Evolutionary conservation across 345 rosid species (phyloP), one percentile per base, ranked within the genome.

Genomic region (Heritiera littoralis): DNA sequence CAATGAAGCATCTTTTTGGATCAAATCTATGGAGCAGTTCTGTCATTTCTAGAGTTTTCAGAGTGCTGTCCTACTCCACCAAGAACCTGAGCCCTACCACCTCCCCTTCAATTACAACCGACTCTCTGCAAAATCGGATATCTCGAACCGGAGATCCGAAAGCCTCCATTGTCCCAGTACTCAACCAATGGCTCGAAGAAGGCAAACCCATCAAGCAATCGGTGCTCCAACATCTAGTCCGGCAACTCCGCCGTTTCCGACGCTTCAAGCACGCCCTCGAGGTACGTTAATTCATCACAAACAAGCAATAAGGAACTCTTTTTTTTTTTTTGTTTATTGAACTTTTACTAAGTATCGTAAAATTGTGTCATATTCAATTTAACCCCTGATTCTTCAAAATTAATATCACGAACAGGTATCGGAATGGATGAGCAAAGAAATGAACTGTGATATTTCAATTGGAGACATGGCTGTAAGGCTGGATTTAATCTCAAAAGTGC

Each of bases 141-240:
- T 80, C 81, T 49, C 81, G 84, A 60, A 20, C 83, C 17, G 87
- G 87, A 64, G 45, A 83, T 64, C 88, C 87, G 46, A 64, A 59
- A 7, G 67, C 73, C 72, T 84, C 90, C 15, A 63, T 90, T 28
- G 72, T 77, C 41, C 79, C 85, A 4, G 49, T 90, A 9, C 75
- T 90, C 55, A 87, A 88, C 5, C 81, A 87, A 76, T 90, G 92
- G 92, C 87, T 88, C 6, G 82, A 90, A n/a, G 84, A 85, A 56
- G 90, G 90, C 35, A 82, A 78, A 48, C 51, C 14, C 5, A 75
- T 86, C 38, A 79, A 85, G 70, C 73, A 79, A 4, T 32, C 78
- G 8, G 75, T 88, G 79, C 86, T 88, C 49, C 85, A 77, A 74
- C 59, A 20, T 15, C 32, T 84, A 38, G 74, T 88, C 85, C 82